Evolutionary conservation across 352 stramenopile genomes (phyloP).

Genomic region (Globisporangium lucens): DNA sequence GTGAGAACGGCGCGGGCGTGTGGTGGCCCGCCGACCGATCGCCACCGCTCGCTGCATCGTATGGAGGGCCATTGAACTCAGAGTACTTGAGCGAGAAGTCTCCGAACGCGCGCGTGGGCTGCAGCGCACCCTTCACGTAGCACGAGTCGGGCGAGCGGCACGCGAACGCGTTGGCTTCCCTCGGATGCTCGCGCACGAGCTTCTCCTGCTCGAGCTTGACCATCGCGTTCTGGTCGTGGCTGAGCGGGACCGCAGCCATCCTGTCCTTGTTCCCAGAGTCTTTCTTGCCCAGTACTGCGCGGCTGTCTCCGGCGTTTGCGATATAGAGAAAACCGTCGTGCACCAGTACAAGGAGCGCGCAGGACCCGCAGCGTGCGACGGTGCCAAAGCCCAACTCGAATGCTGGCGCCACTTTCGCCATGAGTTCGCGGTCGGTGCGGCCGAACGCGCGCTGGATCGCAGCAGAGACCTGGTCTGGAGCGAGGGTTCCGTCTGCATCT

Average conservation of each 20-base stretch:
- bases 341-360: conserved; percentile 73
- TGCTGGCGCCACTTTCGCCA: conserved; percentile 66
- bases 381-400: conserved; percentile 90
- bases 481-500: conserved; percentile 12
- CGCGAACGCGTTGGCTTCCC: conserved; percentile 84
- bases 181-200: conserved; percentile 78
- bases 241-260: conserved; percentile 62
- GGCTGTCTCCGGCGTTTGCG: conserved; percentile 80
- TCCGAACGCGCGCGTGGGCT: conserved; percentile 87
- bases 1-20: conserved; percentile 84
- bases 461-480: conserved; percentile 36
- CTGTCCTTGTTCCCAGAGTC: conserved; percentile 22
- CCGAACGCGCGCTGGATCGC: conserved; percentile 79
- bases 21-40: conserved; percentile 82
- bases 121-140: conserved; percentile 91
- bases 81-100: conserved; percentile 93
- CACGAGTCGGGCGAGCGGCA: conserved; percentile 88
- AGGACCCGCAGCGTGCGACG: conserved; percentile 83
- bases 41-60: conserved; percentile 38
- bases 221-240: conserved; percentile 90
- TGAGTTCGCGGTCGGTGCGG: conserved; percentile 81
- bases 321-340: conserved; percentile 70
- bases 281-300: conserved; percentile 64
- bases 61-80: conserved; percentile 87
- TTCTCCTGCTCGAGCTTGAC: conserved; percentile 80